Base-by-base conservation (phyloP, 208 protist species). In the Phytomonas sp. region DNA sequence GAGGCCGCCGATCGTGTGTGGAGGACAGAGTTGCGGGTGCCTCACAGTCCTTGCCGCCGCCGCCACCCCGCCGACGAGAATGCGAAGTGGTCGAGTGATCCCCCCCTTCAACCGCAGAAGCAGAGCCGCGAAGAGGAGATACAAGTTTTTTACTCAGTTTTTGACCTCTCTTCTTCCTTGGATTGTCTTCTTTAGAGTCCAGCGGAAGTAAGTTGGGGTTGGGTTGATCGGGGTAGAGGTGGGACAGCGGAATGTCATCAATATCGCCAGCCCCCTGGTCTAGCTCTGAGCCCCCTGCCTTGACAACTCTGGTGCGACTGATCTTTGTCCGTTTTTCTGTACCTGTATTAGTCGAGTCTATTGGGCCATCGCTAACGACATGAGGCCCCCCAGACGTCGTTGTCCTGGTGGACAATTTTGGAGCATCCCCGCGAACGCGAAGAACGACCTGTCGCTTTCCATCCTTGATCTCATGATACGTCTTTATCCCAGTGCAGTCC, bases 391-490 rank as follows among this genome's bases (percentile, higher is more conserved):
- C 67, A 34, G 11, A 43, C 37, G 60, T 33, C 40, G 26, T 53
- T 62, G 23, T 36, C 30, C 17, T 28, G 20, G 60, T 71, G 2
- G 62, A 63, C 28, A 36, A 51, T 15, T 30, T 33, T 20, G 36
- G 65, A 28, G 62, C 62, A 56, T 81, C 82, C 0, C 83, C 81
- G 15, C 88, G 82, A 60, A 87, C 36, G 4, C 72, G 71, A 53
- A 93, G 6, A 31, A 67, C 46, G 7, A 93, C 63, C 7, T 66
- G 66, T 0, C 73, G 72, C 36, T 59, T 29, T 0, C 81, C 78
- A 5, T 71, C 66, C 51, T 85, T 66, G 20, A 94, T 62, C 30
- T 82, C 75, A 23, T 70, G 64, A 29, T 59, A 51, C 23, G 46
- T 23, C 62, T 74, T 73, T 5, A 82, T 73, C n/a, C 72, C 81